These are phyloP conservation scores for Penicillium brevicompactum DNA, from an alignment of 2,329 filamentous ascomycete genomes.

Conservation along the genomic window DNA sequence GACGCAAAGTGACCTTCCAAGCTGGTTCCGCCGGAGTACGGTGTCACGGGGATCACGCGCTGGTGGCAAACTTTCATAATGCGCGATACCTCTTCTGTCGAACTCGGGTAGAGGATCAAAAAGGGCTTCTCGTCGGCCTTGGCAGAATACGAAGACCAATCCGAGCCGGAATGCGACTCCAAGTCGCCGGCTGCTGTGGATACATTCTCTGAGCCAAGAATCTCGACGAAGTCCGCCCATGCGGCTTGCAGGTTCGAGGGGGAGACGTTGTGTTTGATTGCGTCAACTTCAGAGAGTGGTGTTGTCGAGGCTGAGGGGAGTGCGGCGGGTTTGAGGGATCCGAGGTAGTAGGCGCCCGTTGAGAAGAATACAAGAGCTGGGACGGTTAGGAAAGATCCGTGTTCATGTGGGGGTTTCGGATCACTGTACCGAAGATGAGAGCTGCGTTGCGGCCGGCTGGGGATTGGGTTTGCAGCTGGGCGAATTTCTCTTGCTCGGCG, in stretches of 20 bases:
- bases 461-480: constrained; percentile 46
- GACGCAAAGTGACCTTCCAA: constrained; percentile 87
- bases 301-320: constrained; percentile 58
- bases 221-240: constrained; percentile 63
- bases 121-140: constrained; percentile 50
- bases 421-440: constrained; percentile 37
- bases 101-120: constrained; percentile 72
- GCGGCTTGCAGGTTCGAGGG: constrained; percentile 63
- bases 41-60: constrained; percentile 79
- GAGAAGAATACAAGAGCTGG: constrained; percentile 55
- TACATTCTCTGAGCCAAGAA: constrained; percentile 65
- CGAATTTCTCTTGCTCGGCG: constrained; percentile 56
- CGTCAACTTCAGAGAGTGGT: constrained; percentile 50
- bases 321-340: constrained; percentile 51
- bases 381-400: background rate
- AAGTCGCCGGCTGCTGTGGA: constrained; percentile 59
- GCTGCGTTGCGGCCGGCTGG: constrained; percentile 42
- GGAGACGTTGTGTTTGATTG: constrained; percentile 59
- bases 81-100: constrained; percentile 79
- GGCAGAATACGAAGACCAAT: constrained; percentile 60
- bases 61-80: constrained; percentile 87
- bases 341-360: constrained; percentile 59
- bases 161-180: constrained; percentile 61
- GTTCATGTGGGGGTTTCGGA: background rate
- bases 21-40: constrained; percentile 84